Evolutionary conservation across 2,329 filamentous ascomycete genomes (phyloP).

Genomic region (Microsporum canis): DNA sequence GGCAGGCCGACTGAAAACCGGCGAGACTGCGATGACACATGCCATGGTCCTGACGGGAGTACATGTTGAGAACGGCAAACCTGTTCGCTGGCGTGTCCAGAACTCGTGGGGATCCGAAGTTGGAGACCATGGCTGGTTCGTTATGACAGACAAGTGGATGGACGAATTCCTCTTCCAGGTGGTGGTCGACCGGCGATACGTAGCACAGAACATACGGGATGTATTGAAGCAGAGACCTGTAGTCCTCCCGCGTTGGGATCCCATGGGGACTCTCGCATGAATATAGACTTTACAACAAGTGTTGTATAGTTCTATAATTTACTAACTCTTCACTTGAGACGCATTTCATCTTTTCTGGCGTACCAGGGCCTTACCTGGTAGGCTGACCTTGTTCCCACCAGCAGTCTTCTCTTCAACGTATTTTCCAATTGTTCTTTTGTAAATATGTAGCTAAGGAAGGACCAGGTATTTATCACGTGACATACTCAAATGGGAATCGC

Average conservation of each 20-base stretch:
- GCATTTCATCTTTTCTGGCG: too few relatives aligned
- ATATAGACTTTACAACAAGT: neutral
- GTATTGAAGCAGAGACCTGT: constrained; percentile 59
- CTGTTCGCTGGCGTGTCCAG: constrained; percentile 73
- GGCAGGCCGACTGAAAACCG: constrained; percentile 58
- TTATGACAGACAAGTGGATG: constrained; percentile 76
- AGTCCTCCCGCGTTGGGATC: constrained; percentile 67
- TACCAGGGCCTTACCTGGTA: too few relatives aligned
- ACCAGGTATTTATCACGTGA: too few relatives aligned
- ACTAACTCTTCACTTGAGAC: too few relatives aligned
- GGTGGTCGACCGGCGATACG: constrained; percentile 63
- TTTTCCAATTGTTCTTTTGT: too few relatives aligned
- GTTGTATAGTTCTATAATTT: constrained; percentile 9
- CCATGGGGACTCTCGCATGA: constrained; percentile 61
- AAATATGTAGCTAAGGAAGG: too few relatives aligned
- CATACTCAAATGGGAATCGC: too few relatives aligned
- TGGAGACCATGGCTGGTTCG: constrained; percentile 73
- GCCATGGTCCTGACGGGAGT: constrained; percentile 87
- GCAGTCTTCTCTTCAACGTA: too few relatives aligned
- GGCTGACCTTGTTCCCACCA: too few relatives aligned
- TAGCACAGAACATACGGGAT: constrained; percentile 54
- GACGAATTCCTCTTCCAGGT: constrained; percentile 76
- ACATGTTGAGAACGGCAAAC: constrained; percentile 58
- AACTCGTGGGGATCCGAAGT: constrained; percentile 66
- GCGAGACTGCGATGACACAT: constrained; percentile 78